Evolutionary conservation across 768 basidiomycete species (phyloP).

Genomic region (Holtermannia corniformis): DNA sequence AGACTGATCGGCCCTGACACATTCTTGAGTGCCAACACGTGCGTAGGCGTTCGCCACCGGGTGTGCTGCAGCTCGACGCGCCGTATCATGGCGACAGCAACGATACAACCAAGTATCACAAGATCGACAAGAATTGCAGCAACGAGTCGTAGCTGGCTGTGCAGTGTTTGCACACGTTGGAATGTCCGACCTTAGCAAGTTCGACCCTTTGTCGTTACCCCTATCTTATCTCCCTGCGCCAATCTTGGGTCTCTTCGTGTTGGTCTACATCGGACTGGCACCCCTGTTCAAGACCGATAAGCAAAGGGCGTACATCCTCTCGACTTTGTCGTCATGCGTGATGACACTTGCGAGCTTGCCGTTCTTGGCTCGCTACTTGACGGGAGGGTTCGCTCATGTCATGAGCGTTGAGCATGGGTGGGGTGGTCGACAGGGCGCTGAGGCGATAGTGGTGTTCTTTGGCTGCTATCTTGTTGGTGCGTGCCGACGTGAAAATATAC

Average conservation of each 20-base stretch:
- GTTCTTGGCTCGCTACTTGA: conserved; percentile 38
- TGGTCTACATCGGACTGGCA: conserved; percentile 38
- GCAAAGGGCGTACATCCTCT: conserved; percentile 49
- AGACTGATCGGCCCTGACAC: too few relatives aligned
- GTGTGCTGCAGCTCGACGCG: too few relatives aligned
- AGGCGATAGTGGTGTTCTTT: conserved; percentile 42
- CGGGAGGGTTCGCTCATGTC: conserved; percentile 29
- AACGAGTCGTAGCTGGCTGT: too few relatives aligned
- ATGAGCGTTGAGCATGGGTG: conserved; percentile 25
- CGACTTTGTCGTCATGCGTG: conserved; percentile 42
- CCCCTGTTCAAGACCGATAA: conserved; percentile 40
- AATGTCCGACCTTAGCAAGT: too few relatives aligned
- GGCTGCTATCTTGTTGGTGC: conserved; percentile 47
- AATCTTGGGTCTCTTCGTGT: background rate
- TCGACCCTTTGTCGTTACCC: too few relatives aligned
- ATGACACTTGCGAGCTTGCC: conserved; percentile 47
- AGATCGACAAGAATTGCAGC: too few relatives aligned
- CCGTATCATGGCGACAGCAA: too few relatives aligned
- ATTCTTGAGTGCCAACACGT: too few relatives aligned
- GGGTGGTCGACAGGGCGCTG: conserved; percentile 26
- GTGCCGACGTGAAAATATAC: conserved; percentile 18
- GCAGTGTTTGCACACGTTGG: too few relatives aligned
- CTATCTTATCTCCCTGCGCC: too few relatives aligned
- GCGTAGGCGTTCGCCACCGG: background rate
- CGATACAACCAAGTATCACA: too few relatives aligned